Evolutionary conservation across 2,329 filamentous ascomycete species (phyloP).

Genomic region (Colletotrichum tamarilloi): DNA sequence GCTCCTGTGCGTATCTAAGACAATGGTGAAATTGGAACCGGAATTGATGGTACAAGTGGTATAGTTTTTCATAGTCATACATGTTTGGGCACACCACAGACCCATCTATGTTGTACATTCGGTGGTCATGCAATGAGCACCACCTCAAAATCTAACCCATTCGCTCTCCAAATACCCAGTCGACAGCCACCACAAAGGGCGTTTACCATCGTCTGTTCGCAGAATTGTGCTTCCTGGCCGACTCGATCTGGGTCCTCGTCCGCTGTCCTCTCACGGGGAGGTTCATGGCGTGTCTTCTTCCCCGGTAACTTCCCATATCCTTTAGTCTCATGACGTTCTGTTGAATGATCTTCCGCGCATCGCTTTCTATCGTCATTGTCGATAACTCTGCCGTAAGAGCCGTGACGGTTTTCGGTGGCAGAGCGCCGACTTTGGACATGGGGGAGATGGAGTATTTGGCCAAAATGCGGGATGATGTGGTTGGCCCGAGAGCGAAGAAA

Average conservation of each 20-base stretch:
- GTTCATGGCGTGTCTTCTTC: slow-evolving; percentile 90
- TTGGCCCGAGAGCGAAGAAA: slow-evolving; percentile 87
- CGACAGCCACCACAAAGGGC: background rate
- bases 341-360: slow-evolving; percentile 79
- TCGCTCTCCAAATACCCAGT: background rate
- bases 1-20: background rate
- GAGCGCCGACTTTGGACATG: slow-evolving; percentile 78
- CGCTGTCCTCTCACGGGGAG: slow-evolving; percentile 91
- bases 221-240: slow-evolving; percentile 71
- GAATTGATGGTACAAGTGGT: slow-evolving; percentile 21
- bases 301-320: slow-evolving; percentile 91
- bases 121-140: background rate
- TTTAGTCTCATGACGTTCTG: slow-evolving; percentile 89
- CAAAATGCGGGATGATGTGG: slow-evolving; percentile 79
- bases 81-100: slow-evolving; percentile 13
- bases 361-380: slow-evolving; percentile 93
- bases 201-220: slow-evolving; percentile 59
- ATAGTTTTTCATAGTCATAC: slow-evolving; percentile 35
- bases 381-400: slow-evolving; percentile 87
- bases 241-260: slow-evolving; percentile 79
- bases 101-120: slow-evolving; percentile 41
- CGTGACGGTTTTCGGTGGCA: slow-evolving; percentile 81
- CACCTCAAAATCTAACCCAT: slow-evolving; percentile 4
- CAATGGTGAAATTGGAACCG: background rate
- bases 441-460: slow-evolving; percentile 91